phyloP scores from a whole-genome alignment of 495 filamentous ascomycete genomes.

The Penicillium cosmopolitanum region DNA sequence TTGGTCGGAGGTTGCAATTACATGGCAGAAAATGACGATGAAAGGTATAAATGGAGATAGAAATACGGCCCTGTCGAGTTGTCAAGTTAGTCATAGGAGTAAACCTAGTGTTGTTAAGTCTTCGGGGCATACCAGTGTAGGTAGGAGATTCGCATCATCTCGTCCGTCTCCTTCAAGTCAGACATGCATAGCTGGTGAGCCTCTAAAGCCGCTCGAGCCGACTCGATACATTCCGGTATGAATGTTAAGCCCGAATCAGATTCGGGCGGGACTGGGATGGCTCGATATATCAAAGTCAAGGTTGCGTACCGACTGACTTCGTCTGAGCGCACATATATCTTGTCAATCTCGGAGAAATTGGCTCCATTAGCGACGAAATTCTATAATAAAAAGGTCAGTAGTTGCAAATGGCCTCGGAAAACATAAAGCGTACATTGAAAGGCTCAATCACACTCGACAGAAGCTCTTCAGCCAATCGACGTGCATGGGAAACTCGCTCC shows the following conservation, averaged over 20 bases:
- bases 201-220: conserved; percentile 57
- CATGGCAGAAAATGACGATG: conserved; percentile 71
- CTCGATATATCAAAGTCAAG: conserved; percentile 64
- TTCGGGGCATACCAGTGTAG: conserved; percentile 59
- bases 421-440: conserved; percentile 31
- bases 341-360: conserved; percentile 34
- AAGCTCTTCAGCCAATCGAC: conserved; percentile 40
- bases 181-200: conserved; percentile 56
- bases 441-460: conserved; percentile 35
- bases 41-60: conserved; percentile 70
- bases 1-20: conserved; percentile 51
- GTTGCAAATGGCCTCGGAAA: background rate
- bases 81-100: conserved; percentile 7
- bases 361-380: background rate
- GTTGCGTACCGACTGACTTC: conserved; percentile 57
- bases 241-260: conserved; percentile 51
- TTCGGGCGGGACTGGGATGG: conserved; percentile 50
- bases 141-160: conserved; percentile 56
- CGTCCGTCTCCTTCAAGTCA: conserved; percentile 47
- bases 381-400: background rate
- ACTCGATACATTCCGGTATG: conserved; percentile 61
- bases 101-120: background rate
- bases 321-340: conserved; percentile 57
- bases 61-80: conserved; percentile 59
- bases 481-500: conserved; percentile 43